phyloP scores from a whole-genome alignment of 2,329 filamentous ascomycete species.

The Plectosphaerella cucumerina region DNA sequence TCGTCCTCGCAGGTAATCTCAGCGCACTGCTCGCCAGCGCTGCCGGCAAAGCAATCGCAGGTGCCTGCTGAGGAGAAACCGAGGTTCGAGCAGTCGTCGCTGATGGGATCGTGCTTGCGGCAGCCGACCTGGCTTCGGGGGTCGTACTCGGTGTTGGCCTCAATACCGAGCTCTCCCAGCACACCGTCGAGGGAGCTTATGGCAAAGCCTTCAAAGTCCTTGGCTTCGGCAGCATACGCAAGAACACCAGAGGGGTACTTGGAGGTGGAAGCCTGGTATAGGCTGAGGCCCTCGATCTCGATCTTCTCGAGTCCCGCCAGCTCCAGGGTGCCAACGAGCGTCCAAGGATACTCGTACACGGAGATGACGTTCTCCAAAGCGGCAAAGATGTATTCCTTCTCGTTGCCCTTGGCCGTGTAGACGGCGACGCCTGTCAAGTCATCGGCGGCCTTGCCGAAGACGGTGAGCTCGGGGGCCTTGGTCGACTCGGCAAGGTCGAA shows the following conservation, averaged over 20 bases:
- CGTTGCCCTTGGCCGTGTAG: slow-evolving; percentile 26
- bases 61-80: slow-evolving; percentile 27
- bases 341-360: slow-evolving; percentile 32
- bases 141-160: slow-evolving; percentile 31
- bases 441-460: slow-evolving; percentile 28
- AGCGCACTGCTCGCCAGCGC: slow-evolving; percentile 27
- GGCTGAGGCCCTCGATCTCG: slow-evolving; percentile 34
- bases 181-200: slow-evolving; percentile 30
- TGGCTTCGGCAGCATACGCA: slow-evolving; percentile 35
- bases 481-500: slow-evolving; percentile 36
- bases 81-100: slow-evolving; percentile 26
- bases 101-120: slow-evolving; percentile 21
- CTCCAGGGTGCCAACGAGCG: slow-evolving; percentile 28
- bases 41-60: slow-evolving; percentile 40
- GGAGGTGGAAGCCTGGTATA: slow-evolving; percentile 31
- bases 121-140: slow-evolving; percentile 23
- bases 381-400: slow-evolving; percentile 34
- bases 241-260: slow-evolving; percentile 33
- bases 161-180: slow-evolving; percentile 26
- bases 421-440: slow-evolving; percentile 36
- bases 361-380: slow-evolving; percentile 30
- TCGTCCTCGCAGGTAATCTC: slow-evolving; percentile 31
- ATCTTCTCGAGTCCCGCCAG: slow-evolving; percentile 35
- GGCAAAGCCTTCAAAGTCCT: slow-evolving; percentile 32
- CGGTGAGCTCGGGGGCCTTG: slow-evolving; percentile 25